phyloP scores from a whole-genome alignment of 768 basidiomycete species.

The Thelephora aurantiotincta region DNA sequence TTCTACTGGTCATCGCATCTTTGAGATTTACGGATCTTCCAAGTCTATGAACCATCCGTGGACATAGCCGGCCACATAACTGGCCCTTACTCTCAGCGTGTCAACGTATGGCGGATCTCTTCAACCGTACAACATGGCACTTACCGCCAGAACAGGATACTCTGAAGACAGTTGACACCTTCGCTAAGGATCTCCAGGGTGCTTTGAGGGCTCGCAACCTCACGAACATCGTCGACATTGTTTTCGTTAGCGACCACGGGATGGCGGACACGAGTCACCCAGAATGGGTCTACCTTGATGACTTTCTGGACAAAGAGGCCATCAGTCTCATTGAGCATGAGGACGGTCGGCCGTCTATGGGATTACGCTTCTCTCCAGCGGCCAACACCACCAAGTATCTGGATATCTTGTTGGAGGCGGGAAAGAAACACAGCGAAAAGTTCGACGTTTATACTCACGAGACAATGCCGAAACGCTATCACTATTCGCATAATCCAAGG shows the following conservation, averaged over 20 bases:
- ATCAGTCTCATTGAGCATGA: conserved; percentile 48
- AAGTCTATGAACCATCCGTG: conserved; percentile 74
- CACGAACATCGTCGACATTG: conserved; percentile 69
- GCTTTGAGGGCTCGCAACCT: conserved; percentile 59
- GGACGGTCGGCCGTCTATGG: conserved; percentile 83
- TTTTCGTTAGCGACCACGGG: conserved; percentile 88
- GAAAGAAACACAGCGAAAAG: conserved; percentile 39
- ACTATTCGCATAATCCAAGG: conserved; percentile 58
- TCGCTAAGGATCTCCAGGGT: conserved; percentile 55
- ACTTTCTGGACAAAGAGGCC: conserved; percentile 57
- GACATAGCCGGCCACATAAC: conserved; percentile 73
- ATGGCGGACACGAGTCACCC: conserved; percentile 79
- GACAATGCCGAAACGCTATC: conserved; percentile 72
- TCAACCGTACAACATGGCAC: background rate
- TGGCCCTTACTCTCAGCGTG: conserved; percentile 53
- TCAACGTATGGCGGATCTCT: conserved; percentile 41
- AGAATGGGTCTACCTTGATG: conserved; percentile 66
- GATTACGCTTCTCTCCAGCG: conserved; percentile 54
- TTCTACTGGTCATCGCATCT: conserved; percentile 3
- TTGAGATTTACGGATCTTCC: background rate
- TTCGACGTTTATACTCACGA: conserved; percentile 70
- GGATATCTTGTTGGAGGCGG: conserved; percentile 36
- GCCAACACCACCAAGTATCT: conserved; percentile 46
- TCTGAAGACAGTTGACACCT: conserved; percentile 52
- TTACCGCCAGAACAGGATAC: conserved; percentile 30